A percentile compares a stretch with the other conserved stretches of the same genome.
phyloP scores from a whole-genome alignment of 176 grass and related monocot species.

The Dactylis glomerata region DNA sequence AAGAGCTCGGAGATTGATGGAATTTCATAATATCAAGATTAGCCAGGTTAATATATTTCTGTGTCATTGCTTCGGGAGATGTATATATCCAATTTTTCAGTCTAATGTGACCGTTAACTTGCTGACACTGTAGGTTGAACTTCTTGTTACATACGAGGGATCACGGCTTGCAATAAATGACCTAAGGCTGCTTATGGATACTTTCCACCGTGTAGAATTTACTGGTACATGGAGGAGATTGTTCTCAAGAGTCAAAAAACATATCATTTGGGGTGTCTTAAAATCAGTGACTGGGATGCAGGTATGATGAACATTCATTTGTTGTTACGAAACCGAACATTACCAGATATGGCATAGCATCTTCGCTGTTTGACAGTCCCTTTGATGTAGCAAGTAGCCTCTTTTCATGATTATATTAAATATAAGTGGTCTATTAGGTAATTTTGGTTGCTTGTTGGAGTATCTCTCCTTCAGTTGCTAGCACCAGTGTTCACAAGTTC shows the following conservation, averaged over 20 bases:
- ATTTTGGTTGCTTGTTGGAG: background rate
- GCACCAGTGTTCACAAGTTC: background rate
- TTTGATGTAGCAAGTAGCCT: background rate
- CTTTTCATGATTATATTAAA: conserved; percentile 8
- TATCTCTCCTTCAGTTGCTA: background rate
- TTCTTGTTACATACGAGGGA: conserved; percentile 94
- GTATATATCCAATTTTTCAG: conserved; percentile 23
- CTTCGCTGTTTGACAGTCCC: conserved; percentile 9
- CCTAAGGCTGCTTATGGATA: conserved; percentile 96
- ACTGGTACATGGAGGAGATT: conserved; percentile 97
- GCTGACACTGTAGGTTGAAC: conserved; percentile 66
- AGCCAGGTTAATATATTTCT: conserved; percentile 70
- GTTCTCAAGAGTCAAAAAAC: conserved; percentile 96
- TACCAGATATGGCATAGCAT: background rate
- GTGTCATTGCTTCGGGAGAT: conserved; percentile 17
- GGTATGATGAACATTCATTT: conserved; percentile 29
- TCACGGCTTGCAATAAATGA: conserved; percentile 97
- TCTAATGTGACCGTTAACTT: conserved; percentile 23
- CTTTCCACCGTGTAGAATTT: conserved; percentile 85
- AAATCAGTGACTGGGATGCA: conserved; percentile 99
- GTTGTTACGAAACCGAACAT: background rate
- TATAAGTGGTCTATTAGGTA: background rate
- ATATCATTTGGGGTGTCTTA: conserved; percentile 98
- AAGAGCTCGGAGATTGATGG: conserved; percentile 77
- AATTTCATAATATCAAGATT: conserved; percentile 99